Evolutionary conservation across 2,329 filamentous ascomycete genomes (phyloP).

Genomic region (Stemphylium beticola): DNA sequence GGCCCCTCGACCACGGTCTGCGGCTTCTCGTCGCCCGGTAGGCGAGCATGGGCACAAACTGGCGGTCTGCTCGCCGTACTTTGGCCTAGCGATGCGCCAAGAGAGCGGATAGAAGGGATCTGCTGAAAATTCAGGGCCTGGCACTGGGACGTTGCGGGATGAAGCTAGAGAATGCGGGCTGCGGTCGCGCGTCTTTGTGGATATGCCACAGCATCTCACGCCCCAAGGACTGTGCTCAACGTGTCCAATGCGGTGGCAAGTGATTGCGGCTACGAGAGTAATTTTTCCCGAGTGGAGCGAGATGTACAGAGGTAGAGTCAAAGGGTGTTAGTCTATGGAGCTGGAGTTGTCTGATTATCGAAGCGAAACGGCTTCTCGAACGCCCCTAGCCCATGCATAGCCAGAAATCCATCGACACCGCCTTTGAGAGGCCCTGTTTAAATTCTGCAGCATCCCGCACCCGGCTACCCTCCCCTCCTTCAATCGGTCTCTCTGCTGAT

Average conservation of each 20-base stretch:
- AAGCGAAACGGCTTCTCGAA: conserved; percentile 23
- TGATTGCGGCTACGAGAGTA: conserved; percentile 8
- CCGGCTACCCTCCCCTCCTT: conserved; percentile 8
- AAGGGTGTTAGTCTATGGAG: conserved; percentile 22
- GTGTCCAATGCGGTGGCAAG: conserved; percentile 34
- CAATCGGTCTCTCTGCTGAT: conserved; percentile 5
- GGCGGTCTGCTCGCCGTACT: conserved; percentile 38
- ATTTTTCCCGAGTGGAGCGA: conserved; percentile 25
- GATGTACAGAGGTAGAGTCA: conserved; percentile 6
- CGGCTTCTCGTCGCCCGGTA: conserved; percentile 18
- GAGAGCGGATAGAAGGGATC: conserved; percentile 23
- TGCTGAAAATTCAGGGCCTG: conserved; percentile 28
- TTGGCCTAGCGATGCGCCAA: conserved; percentile 26
- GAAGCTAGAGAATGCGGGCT: conserved; percentile 12
- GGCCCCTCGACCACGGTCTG: background rate
- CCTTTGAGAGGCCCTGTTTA: conserved; percentile 20
- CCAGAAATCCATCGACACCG: conserved; percentile 34
- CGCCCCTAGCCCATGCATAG: conserved; percentile 20
- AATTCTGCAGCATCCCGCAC: conserved; percentile 28
- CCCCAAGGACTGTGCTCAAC: conserved; percentile 21
- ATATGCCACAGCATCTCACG: conserved; percentile 10
- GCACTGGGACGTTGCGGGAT: conserved; percentile 17
- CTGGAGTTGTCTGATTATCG: conserved; percentile 19
- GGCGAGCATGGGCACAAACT: conserved; percentile 31
- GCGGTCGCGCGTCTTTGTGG: conserved; percentile 13